Conservation (phyloP, 208 protist genomes). For the Trypanosoma melophagium region DNA sequence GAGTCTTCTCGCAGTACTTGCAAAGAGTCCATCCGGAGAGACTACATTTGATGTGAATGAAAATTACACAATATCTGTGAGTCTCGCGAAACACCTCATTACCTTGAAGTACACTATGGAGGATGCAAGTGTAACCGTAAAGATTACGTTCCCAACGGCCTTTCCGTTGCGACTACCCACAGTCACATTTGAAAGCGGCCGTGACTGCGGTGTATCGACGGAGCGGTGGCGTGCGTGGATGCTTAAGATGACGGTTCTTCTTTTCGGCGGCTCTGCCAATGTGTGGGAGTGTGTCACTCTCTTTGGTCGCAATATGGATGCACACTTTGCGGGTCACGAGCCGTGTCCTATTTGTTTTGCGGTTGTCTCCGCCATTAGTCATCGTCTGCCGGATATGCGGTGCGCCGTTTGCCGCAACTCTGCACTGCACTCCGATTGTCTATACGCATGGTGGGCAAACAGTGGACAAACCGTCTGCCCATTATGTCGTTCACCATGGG, state of each 20-base stretch:
- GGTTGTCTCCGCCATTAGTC: conserved; percentile 72
- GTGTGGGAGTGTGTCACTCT: conserved; percentile 89
- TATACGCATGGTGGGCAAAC: conserved; percentile 90
- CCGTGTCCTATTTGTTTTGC: conserved; percentile 92
- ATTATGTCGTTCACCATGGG: conserved; percentile 89
- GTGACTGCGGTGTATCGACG: conserved; percentile 69
- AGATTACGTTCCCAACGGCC: conserved; percentile 63
- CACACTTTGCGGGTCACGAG: conserved; percentile 87
- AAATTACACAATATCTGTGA: conserved; percentile 64
- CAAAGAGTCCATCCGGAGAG: conserved; percentile 63
- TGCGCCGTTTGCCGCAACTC: conserved; percentile 88
- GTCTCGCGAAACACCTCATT: conserved; percentile 51
- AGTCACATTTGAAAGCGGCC: conserved; percentile 54
- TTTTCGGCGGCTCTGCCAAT: conserved; percentile 75
- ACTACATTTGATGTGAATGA: conserved; percentile 68
- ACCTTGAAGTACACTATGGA: conserved; percentile 83
- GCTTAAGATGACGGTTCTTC: conserved; percentile 85
- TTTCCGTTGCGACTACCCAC: conserved; percentile 72
- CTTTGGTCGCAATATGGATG: conserved; percentile 86
- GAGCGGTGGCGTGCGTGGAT: conserved; percentile 88
- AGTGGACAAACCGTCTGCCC: conserved; percentile 84
- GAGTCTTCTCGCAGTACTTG: conserved; percentile 65
- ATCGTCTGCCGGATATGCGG: conserved; percentile 80
- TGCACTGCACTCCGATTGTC: conserved; percentile 84
- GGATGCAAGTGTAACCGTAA: conserved; percentile 66